phyloP scores from a whole-genome alignment of 495 filamentous ascomycete species.

The Penicillium coprophilum region DNA sequence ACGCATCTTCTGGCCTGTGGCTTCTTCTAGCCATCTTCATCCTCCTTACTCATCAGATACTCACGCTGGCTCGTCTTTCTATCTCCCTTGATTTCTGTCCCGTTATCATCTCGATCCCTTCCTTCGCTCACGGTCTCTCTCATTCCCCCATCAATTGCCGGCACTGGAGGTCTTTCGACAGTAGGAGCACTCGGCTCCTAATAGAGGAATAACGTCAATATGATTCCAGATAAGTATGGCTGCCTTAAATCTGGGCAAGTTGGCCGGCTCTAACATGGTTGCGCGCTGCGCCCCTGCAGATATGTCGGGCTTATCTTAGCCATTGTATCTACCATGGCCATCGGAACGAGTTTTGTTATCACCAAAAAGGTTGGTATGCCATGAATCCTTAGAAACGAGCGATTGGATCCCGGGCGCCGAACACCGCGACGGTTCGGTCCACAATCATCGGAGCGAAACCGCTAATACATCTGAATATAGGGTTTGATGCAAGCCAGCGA shows the following conservation, averaged over 20 bases:
- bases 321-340: conserved; percentile 88
- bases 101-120: conserved; percentile 2
- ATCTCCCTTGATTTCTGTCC: neutral
- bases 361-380: conserved; percentile 74
- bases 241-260: conserved; percentile 2
- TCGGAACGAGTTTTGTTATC: conserved; percentile 94
- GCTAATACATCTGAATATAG: conserved; percentile 45
- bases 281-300: conserved; percentile 48
- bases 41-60: conserved; percentile 25
- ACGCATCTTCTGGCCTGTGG: conserved; percentile 18
- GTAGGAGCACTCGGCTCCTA: conserved; percentile 47
- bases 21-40: conserved; percentile 11
- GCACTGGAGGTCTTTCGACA: conserved; percentile 41
- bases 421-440: neutral
- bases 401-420: neutral
- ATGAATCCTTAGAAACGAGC: neutral
- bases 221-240: conserved; percentile 85
- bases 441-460: conserved; percentile 1
- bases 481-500: conserved; percentile 88
- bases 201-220: conserved; percentile 45
- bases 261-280: conserved; percentile 36
- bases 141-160: conserved; percentile 25
- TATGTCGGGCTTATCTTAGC: conserved; percentile 88
- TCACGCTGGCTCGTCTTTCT: conserved; percentile 33
- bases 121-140: conserved; percentile 25